Evolutionary conservation across 1,284 basidiomycete species (phyloP).

Genomic region (Ganoderma boninense): DNA sequence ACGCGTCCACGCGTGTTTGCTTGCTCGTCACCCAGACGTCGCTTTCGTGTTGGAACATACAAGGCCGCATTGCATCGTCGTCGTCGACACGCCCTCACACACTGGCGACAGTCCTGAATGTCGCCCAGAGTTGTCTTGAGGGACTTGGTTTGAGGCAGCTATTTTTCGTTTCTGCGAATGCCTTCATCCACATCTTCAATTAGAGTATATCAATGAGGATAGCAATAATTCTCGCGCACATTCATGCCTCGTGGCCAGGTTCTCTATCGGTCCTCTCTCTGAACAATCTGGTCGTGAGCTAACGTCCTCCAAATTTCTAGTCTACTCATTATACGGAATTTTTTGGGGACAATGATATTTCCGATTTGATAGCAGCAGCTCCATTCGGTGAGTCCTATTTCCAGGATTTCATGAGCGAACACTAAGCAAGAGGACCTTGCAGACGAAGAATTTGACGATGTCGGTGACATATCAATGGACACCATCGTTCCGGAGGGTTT

Average conservation of each 20-base stretch:
- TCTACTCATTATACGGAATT: slow-evolving; percentile 13
- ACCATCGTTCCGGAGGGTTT: background rate
- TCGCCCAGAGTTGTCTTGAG: background rate
- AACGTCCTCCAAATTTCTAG: background rate
- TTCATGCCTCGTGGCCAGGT: background rate
- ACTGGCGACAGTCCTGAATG: background rate
- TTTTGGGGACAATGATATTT: slow-evolving; percentile 16
- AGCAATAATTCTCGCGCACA: background rate
- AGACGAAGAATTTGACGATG: slow-evolving; percentile 4
- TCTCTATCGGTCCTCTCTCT: background rate
- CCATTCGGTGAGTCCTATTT: background rate
- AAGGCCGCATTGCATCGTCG: no score
- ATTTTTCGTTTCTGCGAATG: background rate
- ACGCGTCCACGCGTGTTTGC: background rate
- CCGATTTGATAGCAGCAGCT: slow-evolving; percentile 1
- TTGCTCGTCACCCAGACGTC: background rate
- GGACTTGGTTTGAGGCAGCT: background rate
- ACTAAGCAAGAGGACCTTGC: background rate
- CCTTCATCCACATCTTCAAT: no score
- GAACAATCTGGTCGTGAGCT: background rate
- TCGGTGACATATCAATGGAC: slow-evolving; percentile 5
- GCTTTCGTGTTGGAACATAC: background rate
- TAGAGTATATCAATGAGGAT: background rate
- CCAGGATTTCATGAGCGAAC: no score
- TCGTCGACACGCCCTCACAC: background rate